These are phyloP conservation scores for Diplotaxis tenuifolia DNA, from an alignment of 345 rosid species.

Conservation along the genomic window DNA sequence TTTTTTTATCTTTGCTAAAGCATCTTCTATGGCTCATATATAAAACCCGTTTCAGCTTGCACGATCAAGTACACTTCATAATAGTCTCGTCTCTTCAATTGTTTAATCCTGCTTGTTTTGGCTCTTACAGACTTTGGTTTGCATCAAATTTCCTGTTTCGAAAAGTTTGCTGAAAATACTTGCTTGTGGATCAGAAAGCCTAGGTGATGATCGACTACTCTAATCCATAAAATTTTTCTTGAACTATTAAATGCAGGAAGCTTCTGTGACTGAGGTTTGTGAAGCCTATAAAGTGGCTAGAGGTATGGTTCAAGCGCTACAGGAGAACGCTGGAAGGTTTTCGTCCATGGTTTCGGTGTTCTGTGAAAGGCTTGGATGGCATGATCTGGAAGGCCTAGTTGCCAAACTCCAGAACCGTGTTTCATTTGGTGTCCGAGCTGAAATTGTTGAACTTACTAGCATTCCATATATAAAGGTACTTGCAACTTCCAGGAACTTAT, in stretches of 20 bases:
- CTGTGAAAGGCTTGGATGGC: constrained; percentile 97
- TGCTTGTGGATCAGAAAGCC: constrained; percentile 11
- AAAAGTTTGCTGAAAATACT: not conserved
- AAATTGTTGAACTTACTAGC: constrained; percentile 90
- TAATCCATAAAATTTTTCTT: not conserved
- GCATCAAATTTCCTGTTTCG: not conserved
- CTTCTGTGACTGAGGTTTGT: constrained; percentile 88
- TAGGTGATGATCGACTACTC: constrained; percentile 11
- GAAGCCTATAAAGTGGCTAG: constrained; percentile 89
- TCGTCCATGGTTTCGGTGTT: constrained; percentile 95
- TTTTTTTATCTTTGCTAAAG: constrained; percentile 7
- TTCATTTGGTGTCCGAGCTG: constrained; percentile 98
- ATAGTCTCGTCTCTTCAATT: constrained; percentile 3
- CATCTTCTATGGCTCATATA: constrained; percentile 13
- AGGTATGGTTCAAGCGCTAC: constrained; percentile 96
- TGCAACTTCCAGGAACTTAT: constrained; percentile 12
- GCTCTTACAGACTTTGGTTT: constrained; percentile 7
- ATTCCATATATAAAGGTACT: constrained; percentile 89
- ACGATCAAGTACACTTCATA: constrained; percentile 17
- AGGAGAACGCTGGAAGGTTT: constrained; percentile 98
- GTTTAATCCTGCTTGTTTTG: constrained; percentile 14
- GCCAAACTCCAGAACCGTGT: constrained; percentile 94
- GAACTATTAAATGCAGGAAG: constrained; percentile 62
- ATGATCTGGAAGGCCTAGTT: constrained; percentile 88
- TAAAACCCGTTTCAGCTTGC: constrained; percentile 15